Evolutionary conservation across 768 basidiomycete species (phyloP).

Genomic region (Mrakia frigida): DNA sequence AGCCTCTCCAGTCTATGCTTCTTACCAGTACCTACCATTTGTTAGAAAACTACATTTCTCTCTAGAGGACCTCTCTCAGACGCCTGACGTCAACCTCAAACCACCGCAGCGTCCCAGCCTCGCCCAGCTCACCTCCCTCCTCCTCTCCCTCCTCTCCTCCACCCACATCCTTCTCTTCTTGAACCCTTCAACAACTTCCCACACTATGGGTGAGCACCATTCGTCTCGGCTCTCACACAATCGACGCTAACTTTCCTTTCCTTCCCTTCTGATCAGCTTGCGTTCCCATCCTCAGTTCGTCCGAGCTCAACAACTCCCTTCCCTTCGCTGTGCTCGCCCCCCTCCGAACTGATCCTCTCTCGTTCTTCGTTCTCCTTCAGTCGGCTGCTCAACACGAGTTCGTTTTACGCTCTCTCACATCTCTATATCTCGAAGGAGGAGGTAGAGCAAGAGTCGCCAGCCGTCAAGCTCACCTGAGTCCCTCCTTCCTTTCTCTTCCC

Average conservation of each 20-base stretch:
- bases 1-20: too few species aligned
- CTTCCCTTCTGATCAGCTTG: neutral
- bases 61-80: too few species aligned
- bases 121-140: too few species aligned
- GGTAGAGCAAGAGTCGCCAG: neutral
- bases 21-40: too few species aligned
- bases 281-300: neutral
- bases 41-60: too few species aligned
- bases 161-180: neutral
- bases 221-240: neutral
- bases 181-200: neutral
- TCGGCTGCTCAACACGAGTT: conserved; percentile 10
- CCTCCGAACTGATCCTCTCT: neutral
- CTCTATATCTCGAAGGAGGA: too few species aligned
- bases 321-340: neutral
- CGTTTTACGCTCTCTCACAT: neutral
- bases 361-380: neutral
- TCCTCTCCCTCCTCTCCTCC: neutral
- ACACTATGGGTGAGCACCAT: neutral
- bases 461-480: neutral
- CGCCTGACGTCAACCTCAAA: too few species aligned
- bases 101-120: too few species aligned
- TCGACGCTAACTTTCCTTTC: neutral
- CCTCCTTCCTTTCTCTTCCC: neutral
- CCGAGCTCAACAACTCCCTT: neutral